These are phyloP conservation scores for Penicillium sp. DNA, from an alignment of 2,329 filamentous ascomycete species.

Conservation along the genomic window DNA sequence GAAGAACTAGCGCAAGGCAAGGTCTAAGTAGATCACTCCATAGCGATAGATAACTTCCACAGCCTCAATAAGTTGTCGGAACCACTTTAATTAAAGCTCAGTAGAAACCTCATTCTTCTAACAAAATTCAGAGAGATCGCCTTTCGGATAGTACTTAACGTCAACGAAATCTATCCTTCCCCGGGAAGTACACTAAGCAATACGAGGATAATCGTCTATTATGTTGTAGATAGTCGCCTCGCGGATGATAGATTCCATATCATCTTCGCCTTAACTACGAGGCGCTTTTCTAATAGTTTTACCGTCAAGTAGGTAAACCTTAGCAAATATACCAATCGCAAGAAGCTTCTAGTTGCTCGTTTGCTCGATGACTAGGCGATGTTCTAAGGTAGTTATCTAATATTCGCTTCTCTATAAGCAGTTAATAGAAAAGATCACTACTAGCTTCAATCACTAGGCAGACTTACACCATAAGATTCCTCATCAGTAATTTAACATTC, in stretches of 20 bases:
- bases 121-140: slow-evolving; percentile 3
- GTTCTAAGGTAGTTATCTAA: too few relatives aligned
- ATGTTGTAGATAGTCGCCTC: slow-evolving; percentile 3
- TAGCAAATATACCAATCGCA: slow-evolving; percentile 1
- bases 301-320: neutral
- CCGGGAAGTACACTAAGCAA: slow-evolving; percentile 2
- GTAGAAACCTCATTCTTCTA: neutral
- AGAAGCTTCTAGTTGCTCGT: too few relatives aligned
- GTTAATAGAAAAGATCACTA: too few relatives aligned
- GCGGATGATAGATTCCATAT: neutral
- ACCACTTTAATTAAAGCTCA: slow-evolving; percentile 12
- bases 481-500: too few relatives aligned
- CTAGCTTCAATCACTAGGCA: too few relatives aligned
- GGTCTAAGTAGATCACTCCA: slow-evolving; percentile 22
- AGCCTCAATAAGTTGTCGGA: slow-evolving; percentile 21
- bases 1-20: slow-evolving; percentile 20
- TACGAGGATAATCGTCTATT: slow-evolving; percentile 4
- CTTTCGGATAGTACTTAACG: slow-evolving; percentile 10
- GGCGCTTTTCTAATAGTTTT: slow-evolving; percentile 2
- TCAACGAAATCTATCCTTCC: slow-evolving; percentile 1
- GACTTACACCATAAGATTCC: too few relatives aligned
- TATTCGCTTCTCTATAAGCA: too few relatives aligned
- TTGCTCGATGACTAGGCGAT: too few relatives aligned
- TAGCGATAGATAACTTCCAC: slow-evolving; percentile 14
- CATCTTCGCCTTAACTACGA: slow-evolving; percentile 1